A percentile compares a stretch with the other conserved stretches of the same genome.
Conservation (phyloP, 768 basidiomycete species). For the Lactarius sp. region DNA sequence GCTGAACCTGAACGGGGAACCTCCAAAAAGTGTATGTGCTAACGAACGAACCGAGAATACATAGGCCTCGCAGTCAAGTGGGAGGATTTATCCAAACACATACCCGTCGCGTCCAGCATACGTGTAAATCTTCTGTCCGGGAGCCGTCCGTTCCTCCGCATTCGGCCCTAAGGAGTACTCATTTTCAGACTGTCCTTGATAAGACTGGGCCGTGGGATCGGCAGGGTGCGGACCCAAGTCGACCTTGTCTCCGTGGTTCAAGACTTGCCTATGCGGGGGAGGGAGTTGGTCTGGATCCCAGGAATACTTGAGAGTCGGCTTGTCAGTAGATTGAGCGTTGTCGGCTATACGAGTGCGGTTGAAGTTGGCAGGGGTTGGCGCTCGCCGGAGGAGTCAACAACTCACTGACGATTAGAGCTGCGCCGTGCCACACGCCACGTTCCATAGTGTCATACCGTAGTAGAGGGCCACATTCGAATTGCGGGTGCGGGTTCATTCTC, state of each 20-base stretch:
- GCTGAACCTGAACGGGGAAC: constrained; percentile 78
- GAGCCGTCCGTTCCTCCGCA: constrained; percentile 38
- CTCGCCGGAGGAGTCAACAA: constrained; percentile 26
- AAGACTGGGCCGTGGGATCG: constrained; percentile 53
- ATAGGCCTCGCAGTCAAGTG: not conserved
- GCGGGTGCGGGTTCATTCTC: constrained; percentile 42
- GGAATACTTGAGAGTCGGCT: constrained; percentile 61
- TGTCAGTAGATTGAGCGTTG: constrained; percentile 73
- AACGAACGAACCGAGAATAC: not conserved
- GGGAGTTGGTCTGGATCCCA: constrained; percentile 63
- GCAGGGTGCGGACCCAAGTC: constrained; percentile 71
- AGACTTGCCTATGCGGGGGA: constrained; percentile 13
- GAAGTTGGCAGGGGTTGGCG: too few species aligned
- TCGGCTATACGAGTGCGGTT: constrained; percentile 45
- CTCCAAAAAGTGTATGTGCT: constrained; percentile 94
- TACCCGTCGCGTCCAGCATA: constrained; percentile 54
- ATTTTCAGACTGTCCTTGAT: constrained; percentile 6
- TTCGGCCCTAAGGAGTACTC: constrained; percentile 28
- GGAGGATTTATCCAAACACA: not conserved
- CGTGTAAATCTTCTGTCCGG: constrained; percentile 67
- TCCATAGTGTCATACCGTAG: constrained; percentile 88
- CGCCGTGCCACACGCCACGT: constrained; percentile 81
- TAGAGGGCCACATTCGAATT: constrained; percentile 89
- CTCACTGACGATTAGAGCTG: constrained; percentile 83
- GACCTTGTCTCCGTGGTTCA: constrained; percentile 36